Evolutionary conservation across 176 grass and related monocot genomes (phyloP).

Genomic region (Alloteropsis semialata): DNA sequence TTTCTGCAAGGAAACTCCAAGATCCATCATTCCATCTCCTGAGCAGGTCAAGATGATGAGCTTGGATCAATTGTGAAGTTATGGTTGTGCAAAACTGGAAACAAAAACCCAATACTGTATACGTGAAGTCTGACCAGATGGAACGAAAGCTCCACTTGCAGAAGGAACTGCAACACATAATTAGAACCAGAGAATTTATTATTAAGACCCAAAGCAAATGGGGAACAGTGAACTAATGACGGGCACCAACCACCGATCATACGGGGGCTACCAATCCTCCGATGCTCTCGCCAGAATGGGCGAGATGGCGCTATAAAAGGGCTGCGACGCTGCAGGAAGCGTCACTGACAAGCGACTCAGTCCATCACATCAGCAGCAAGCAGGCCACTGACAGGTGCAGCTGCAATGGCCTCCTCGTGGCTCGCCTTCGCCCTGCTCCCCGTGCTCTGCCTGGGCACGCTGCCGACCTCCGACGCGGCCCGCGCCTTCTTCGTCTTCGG

Average conservation of each 20-base stretch:
- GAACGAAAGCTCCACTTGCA: not conserved
- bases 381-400: not conserved
- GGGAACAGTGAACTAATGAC: not conserved
- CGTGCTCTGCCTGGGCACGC: slow-evolving; percentile 1
- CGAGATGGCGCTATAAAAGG: slow-evolving; percentile 11
- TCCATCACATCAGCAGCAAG: not conserved
- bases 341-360: not conserved
- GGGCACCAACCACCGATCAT: slow-evolving; percentile 12
- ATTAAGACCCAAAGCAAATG: not conserved
- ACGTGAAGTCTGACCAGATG: not conserved
- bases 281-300: not conserved
- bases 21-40: not conserved
- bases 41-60: not conserved
- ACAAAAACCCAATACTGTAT: not conserved
- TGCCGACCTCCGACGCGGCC: slow-evolving; percentile 28
- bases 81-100: not conserved
- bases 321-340: not conserved
- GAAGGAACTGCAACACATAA: not conserved
- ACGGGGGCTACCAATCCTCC: not conserved
- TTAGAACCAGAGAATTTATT: not conserved
- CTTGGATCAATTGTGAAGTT: not conserved
- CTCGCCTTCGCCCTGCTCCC: not conserved
- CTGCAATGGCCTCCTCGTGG: slow-evolving; percentile 26
- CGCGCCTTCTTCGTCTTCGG: slow-evolving; percentile 96
- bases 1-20: not conserved